Evolutionary conservation across 495 filamentous ascomycete species (phyloP), one percentile per base, ranked within the genome.

Genomic region (Apiosordaria backusii): DNA sequence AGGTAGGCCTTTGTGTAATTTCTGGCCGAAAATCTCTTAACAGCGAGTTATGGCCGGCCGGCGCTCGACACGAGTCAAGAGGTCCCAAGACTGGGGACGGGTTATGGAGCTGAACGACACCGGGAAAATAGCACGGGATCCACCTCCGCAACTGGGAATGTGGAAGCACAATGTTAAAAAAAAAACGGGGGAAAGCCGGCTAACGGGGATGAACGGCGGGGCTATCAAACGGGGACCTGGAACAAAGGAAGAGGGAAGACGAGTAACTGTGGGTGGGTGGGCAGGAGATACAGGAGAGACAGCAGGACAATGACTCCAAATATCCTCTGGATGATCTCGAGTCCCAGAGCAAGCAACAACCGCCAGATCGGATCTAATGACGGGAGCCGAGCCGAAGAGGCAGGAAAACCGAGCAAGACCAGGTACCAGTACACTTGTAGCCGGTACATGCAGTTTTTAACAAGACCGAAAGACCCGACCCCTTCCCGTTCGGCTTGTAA

Each of bases 301-400:
- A 21, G 45, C 1, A 16, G 40, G 58, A 52, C 19, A 21, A 5
- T 22, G 61, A 45, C 25, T 21, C 22, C 50, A 70, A 61, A 67
- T 70, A 70, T 70, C 29, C 67, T 60, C 64, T n/a, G 50, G 27
- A 45, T 23, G 25, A 45, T 40, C 58, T 65, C 59, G 25, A 19
- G 13, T 26, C 50, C 60, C 29, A 50, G 40, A 62, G 19, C 16
- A 18, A n/a, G 24, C 19, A 60, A 60, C 21, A 27, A 55, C 25
- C 66, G 62, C 54, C 63, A 65, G 63, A 65, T 70, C 68, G 65
- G 68, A 61, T 67, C 40, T 70, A 45, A 65, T 26, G 26, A 40
- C 54, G 63, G 64, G 24, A 65, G 68, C 68, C 65, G 68, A 70
- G 68, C 68, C 68, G 68, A 67, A 62, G 22, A 60, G 68, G 62